Evolutionary conservation across 208 protist genomes (phyloP).

Genomic region (Wallacemonas collosoma): DNA sequence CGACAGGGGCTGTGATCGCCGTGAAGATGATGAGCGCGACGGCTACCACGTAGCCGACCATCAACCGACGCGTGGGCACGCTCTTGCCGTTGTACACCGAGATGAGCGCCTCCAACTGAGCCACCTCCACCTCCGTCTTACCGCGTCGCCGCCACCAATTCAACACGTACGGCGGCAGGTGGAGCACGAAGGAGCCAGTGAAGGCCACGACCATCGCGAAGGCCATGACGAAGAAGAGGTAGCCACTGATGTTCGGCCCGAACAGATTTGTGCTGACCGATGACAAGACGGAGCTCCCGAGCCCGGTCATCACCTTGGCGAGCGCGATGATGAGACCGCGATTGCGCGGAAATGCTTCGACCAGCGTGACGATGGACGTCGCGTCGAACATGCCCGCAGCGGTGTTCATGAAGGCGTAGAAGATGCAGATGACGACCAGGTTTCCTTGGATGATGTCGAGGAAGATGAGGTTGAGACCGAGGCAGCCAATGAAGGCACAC

Average conservation of each 20-base stretch:
- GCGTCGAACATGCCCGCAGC: conserved; percentile 56
- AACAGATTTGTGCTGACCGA: conserved; percentile 62
- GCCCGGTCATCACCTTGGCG: conserved; percentile 71
- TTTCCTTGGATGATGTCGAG: conserved; percentile 48
- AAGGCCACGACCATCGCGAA: conserved; percentile 38
- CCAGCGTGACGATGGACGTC: conserved; percentile 56
- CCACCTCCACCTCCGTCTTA: conserved; percentile 44
- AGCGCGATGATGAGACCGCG: conserved; percentile 61
- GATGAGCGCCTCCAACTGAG: conserved; percentile 34
- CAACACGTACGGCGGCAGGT: conserved; percentile 63
- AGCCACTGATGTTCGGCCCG: conserved; percentile 47
- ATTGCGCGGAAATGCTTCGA: conserved; percentile 67
- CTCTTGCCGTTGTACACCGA: conserved; percentile 53
- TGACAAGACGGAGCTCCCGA: conserved; percentile 69
- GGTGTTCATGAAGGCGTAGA: conserved; percentile 70
- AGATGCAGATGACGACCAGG: conserved; percentile 57
- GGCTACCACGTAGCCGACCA: conserved; percentile 53
- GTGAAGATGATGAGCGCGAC: conserved; percentile 56
- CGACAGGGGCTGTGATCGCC: conserved; percentile 44
- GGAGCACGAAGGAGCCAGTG: conserved; percentile 30
- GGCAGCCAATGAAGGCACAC: conserved; percentile 40
- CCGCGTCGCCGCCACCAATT: conserved; percentile 63
- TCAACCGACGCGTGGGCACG: conserved; percentile 53
- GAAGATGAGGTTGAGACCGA: conserved; percentile 57
- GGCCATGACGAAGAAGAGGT: conserved; percentile 73